Evolutionary conservation across 164 flowering plant species (phyloP), one percentile per base, ranked within the genome.

Genomic region (Sedum album): DNA sequence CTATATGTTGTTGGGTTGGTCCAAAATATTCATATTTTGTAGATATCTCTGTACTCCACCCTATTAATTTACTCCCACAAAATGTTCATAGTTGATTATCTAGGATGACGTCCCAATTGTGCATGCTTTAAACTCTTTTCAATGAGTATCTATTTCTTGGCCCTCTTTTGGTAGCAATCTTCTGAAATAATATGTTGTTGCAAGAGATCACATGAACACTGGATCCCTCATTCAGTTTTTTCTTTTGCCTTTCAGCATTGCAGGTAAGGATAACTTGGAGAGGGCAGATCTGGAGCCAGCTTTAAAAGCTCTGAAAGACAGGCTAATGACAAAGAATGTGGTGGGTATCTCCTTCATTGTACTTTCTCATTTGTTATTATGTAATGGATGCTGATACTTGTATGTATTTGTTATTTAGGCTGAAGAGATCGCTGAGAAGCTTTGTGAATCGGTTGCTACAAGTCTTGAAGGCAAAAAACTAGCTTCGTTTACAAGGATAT

Each of bases 301-400:
- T 68, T 65, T 94, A 73, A 88, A 91, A 74, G 96, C 89, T 82
- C 90, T 94, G 31, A 94, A 94, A 75, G 99, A 94, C 69, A 85
- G 96, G 83, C 86, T 94, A 20, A 91, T 94, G 99, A 86, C 92
- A 70, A 94, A 94, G 87, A 94, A 94, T 82, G 99, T 91, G 95
- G 99, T 94, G 86, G 82, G 95, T 70, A 35, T 26, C 44, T 73
- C 61, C 42, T 23, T 71, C 44, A 21, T 63, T 30, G 31, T 41
- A 65, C 26, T 11, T 4, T 26, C 6, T 57, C 62, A 26, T 18
- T 57, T 30, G 14, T 25, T 55, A 15, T 23, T 28, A 57, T 57
- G 33, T 11, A 9, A 28, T 57, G 20, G 1, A 5, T 26, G 62
- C 20, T 13, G 3, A 5, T 28, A 11, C 26, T 26, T 28, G 20